Evolutionary conservation across 192 early-diverging fungal genomes (phyloP).

Genomic region (Radiomyces spectabilis): DNA sequence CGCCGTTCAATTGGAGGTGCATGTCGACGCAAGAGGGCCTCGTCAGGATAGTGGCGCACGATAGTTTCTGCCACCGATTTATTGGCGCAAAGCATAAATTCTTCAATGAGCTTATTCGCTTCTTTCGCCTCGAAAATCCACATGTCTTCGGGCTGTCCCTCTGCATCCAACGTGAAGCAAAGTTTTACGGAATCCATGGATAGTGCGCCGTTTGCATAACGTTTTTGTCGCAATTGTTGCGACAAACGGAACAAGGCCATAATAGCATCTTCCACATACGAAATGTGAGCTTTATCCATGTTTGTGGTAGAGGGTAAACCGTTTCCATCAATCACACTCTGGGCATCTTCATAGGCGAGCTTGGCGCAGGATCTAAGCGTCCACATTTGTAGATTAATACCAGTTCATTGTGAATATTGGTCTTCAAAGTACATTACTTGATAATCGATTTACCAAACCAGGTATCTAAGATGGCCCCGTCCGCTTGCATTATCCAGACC

Average conservation of each 20-base stretch:
- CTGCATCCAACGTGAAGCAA: constrained; percentile 76
- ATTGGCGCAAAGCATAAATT: constrained; percentile 98
- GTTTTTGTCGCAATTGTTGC: constrained; percentile 64
- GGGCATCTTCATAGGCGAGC: constrained; percentile 88
- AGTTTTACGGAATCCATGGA: constrained; percentile 88
- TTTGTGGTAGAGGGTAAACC: too few species aligned
- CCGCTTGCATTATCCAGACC: constrained; percentile 87
- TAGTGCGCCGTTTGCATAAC: constrained; percentile 78
- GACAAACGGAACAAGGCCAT: constrained; percentile 45
- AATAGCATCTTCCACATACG: neutral
- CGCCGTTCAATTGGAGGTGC: constrained; percentile 55
- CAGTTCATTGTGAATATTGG: neutral
- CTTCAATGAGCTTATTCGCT: constrained; percentile 92
- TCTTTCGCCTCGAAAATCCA: constrained; percentile 81
- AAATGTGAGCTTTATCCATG: neutral
- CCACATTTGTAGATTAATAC: neutral
- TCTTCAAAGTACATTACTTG: constrained; percentile 18
- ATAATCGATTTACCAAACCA: constrained; percentile 86
- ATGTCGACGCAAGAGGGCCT: constrained; percentile 85
- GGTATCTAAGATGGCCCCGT: constrained; percentile 69
- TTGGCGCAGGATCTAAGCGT: constrained; percentile 86
- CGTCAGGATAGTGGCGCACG: constrained; percentile 74
- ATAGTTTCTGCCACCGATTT: constrained; percentile 93
- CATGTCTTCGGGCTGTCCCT: constrained; percentile 79
- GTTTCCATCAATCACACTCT: constrained; percentile 24